These are phyloP conservation scores for Calonectria pauciramosa DNA, from an alignment of 2,329 filamentous ascomycete species.

Conservation along the genomic window DNA sequence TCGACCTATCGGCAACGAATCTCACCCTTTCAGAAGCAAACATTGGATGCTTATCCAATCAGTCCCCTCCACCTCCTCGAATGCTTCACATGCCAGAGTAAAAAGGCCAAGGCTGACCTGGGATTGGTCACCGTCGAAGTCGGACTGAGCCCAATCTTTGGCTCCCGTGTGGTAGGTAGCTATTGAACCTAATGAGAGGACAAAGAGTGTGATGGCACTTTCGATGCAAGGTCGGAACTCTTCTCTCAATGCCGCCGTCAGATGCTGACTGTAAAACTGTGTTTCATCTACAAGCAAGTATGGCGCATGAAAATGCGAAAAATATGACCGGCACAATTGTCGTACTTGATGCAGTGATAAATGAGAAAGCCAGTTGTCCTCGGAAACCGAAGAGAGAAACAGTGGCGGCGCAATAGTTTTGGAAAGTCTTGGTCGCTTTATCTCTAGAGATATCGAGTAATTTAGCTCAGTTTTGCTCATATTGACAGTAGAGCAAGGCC, in stretches of 20 bases:
- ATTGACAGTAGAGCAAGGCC: constrained; percentile 27
- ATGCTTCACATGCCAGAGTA: constrained; percentile 26
- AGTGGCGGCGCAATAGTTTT: constrained; percentile 8
- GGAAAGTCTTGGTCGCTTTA: constrained; percentile 16
- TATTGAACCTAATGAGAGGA: constrained; percentile 21
- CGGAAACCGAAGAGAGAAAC: not conserved
- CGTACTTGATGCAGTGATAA: constrained; percentile 24
- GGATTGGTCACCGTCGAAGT: not conserved
- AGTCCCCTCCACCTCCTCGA: constrained; percentile 13
- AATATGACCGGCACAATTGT: constrained; percentile 26
- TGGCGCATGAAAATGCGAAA: constrained; percentile 29
- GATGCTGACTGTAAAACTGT: constrained; percentile 20
- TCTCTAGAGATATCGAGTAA: constrained; percentile 32
- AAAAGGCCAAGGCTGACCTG: constrained; percentile 21
- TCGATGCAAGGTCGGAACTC: constrained; percentile 19
- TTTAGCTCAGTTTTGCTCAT: constrained; percentile 27
- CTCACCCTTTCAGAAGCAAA: constrained; percentile 32
- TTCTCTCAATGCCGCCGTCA: not conserved
- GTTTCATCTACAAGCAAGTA: constrained; percentile 30
- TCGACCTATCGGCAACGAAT: not conserved
- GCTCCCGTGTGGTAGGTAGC: constrained; percentile 20
- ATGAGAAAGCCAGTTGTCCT: constrained; percentile 25
- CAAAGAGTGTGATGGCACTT: constrained; percentile 14
- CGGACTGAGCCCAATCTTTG: constrained; percentile 16
- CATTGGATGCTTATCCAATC: constrained; percentile 32